Evolutionary conservation across 768 basidiomycete species (phyloP).

Genomic region (Phanerochaete sordida): DNA sequence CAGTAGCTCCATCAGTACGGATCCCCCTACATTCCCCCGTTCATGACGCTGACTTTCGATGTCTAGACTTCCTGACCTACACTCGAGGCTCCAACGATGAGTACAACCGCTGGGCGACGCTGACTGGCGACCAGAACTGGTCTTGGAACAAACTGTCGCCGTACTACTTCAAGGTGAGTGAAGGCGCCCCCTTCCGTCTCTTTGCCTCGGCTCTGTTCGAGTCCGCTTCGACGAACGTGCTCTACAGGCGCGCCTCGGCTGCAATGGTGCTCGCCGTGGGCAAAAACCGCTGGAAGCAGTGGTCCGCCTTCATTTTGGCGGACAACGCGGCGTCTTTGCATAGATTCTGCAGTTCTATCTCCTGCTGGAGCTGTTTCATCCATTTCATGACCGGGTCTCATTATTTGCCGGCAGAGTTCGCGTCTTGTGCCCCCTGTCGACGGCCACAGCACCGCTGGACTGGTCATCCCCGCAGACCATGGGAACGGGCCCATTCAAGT

Average conservation of each 20-base stretch:
- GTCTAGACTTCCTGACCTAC: slow-evolving; percentile 24
- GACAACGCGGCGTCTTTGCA: too few relatives aligned
- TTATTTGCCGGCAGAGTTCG: slow-evolving; percentile 14
- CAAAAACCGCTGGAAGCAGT: too few relatives aligned
- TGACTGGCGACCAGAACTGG: slow-evolving; percentile 27
- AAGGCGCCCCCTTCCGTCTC: not conserved
- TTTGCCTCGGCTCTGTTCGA: too few relatives aligned
- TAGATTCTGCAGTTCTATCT: too few relatives aligned
- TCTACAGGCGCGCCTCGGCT: too few relatives aligned
- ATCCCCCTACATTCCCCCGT: not conserved
- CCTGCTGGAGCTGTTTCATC: too few relatives aligned
- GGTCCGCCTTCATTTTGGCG: too few relatives aligned
- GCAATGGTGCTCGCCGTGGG: too few relatives aligned
- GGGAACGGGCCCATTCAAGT: slow-evolving; percentile 13
- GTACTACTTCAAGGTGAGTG: slow-evolving; percentile 21
- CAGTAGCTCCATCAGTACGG: slow-evolving; percentile 23
- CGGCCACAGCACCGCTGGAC: slow-evolving; percentile 15
- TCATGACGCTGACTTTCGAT: not conserved
- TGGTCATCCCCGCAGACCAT: slow-evolving; percentile 18
- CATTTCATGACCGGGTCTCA: not conserved
- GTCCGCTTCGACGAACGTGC: too few relatives aligned
- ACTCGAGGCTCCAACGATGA: slow-evolving; percentile 25
- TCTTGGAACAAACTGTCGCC: slow-evolving; percentile 20
- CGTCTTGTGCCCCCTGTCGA: slow-evolving; percentile 17
- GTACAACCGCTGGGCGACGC: slow-evolving; percentile 21